Evolutionary conservation across 2,329 filamentous ascomycete species (phyloP).

Genomic region (Lachnellula suecica): DNA sequence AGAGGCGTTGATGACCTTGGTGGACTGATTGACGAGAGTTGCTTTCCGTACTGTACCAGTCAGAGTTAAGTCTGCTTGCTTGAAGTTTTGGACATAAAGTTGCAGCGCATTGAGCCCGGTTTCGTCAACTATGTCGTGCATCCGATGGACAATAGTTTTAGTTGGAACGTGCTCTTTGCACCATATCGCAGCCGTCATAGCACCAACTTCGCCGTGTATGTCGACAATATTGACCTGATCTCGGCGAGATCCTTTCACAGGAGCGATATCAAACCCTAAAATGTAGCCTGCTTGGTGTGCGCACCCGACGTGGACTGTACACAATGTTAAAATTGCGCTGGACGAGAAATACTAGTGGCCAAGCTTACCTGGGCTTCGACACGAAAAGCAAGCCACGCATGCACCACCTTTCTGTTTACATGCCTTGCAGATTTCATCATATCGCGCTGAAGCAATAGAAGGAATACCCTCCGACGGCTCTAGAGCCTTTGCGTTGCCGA

Average conservation of each 20-base stretch:
- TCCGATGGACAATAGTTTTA: constrained; percentile 72
- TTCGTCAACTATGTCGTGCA: constrained; percentile 73
- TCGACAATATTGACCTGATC: constrained; percentile 80
- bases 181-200: constrained; percentile 84
- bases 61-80: constrained; percentile 87
- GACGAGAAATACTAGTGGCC: neutral
- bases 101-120: constrained; percentile 79
- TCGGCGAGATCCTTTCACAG: constrained; percentile 83
- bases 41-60: constrained; percentile 94
- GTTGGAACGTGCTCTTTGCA: constrained; percentile 83
- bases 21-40: constrained; percentile 51
- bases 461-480: constrained; percentile 89
- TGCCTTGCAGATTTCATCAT: constrained; percentile 77
- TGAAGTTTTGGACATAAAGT: constrained; percentile 84
- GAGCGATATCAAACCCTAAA: constrained; percentile 86
- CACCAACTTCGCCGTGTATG: constrained; percentile 76
- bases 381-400: constrained; percentile 79
- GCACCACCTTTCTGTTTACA: constrained; percentile 78
- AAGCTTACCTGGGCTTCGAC: constrained; percentile 49
- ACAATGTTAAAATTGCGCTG: constrained; percentile 6
- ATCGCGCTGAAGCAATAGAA: constrained; percentile 71
- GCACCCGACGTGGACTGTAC: constrained; percentile 77
- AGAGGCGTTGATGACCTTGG: constrained; percentile 30
- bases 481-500: constrained; percentile 78
- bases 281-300: constrained; percentile 80